Evolutionary conservation across 1,284 basidiomycete species (phyloP).

Genomic region (Ustilago tritici): DNA sequence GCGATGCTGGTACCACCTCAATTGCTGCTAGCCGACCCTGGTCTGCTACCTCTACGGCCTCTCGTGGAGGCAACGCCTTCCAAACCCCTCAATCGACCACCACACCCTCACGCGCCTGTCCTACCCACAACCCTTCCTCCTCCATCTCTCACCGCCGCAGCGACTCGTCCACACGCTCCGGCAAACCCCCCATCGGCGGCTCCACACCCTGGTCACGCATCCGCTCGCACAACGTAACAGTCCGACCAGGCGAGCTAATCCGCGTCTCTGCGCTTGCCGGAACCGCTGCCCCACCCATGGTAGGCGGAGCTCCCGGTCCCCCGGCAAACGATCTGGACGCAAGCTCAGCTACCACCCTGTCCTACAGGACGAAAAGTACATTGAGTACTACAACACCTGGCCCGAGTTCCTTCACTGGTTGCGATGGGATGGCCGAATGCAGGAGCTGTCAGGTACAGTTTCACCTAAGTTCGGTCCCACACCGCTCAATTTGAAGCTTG

Average conservation of each 20-base stretch:
- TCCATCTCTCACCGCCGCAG: constrained; percentile 33
- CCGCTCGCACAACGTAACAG: constrained; percentile 28
- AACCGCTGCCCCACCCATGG: constrained; percentile 51
- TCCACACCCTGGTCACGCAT: constrained; percentile 35
- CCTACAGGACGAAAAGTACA: constrained; percentile 57
- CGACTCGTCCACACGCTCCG: constrained; percentile 30
- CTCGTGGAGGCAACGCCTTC: constrained; percentile 21
- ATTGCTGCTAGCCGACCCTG: constrained; percentile 10
- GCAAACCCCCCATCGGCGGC: constrained; percentile 9
- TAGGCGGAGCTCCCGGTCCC: constrained; percentile 58
- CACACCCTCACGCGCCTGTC: constrained; percentile 27
- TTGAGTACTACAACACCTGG: constrained; percentile 59
- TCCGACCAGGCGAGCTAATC: constrained; percentile 45
- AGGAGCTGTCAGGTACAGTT: constrained; percentile 61
- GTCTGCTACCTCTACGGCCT: constrained; percentile 27
- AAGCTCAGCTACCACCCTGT: constrained; percentile 52
- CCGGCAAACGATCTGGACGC: constrained; percentile 55
- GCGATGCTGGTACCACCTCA: neutral
- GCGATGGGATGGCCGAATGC: constrained; percentile 53
- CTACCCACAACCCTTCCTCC: constrained; percentile 17
- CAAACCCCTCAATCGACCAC: constrained; percentile 29
- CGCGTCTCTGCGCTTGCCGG: constrained; percentile 51
- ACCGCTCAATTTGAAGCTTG: constrained; percentile 40
- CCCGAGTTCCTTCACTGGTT: constrained; percentile 65
- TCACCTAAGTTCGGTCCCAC: constrained; percentile 50